Base-by-base conservation (phyloP, 371 early-diverging fungal species). In the Lichtheimia hyalospora region DNA sequence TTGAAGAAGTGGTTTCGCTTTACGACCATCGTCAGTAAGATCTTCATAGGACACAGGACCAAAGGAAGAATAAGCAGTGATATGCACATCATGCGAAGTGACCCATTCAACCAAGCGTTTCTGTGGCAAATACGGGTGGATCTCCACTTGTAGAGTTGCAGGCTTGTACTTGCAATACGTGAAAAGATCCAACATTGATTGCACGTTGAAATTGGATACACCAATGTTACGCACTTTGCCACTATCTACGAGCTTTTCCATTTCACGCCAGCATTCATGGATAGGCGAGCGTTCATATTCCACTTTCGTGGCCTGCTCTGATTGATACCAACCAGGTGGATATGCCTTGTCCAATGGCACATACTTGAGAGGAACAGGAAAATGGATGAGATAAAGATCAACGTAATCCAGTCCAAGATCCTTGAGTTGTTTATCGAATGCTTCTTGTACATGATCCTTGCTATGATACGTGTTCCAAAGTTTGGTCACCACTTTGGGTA, bases 321-420 rank as follows among this genome's bases (percentile, higher is more conserved):
- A 62, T 13, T 60, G 62, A 44, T 57, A 69, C 79, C 79, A 78
- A 27, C 66, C 79, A 40, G 76, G 70, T 40, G 75, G 73, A 54
- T 73, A 74, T 7, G 57, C 64, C 27, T 52, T 54, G 34, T 68
- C 62, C 14, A 63, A 52, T 15, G 69, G 63, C 5, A 75, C 73
- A 52, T 60, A 66, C 40, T 70, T 64, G 61, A 74, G 61, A 18
- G 79, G 71, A 46, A 74, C 58, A 39, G 79, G 79, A 61, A 74
- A 77, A 52, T 81, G 82, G 51, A 81, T 69, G 28, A 74, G 63
- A 59, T 89, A 92, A 41, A 92, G 75, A 72, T 93, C 92, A 49
- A 93, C 60, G 54, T 92, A 92, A 3, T 84, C 79, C 14, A 84
- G 67, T 39, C 77, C 76, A 63, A 88, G 74, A 44, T 87, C 79